These are phyloP conservation scores for Paracoccidioides lutzii DNA, from an alignment of 2,329 filamentous ascomycete species.

Conservation along the genomic window DNA sequence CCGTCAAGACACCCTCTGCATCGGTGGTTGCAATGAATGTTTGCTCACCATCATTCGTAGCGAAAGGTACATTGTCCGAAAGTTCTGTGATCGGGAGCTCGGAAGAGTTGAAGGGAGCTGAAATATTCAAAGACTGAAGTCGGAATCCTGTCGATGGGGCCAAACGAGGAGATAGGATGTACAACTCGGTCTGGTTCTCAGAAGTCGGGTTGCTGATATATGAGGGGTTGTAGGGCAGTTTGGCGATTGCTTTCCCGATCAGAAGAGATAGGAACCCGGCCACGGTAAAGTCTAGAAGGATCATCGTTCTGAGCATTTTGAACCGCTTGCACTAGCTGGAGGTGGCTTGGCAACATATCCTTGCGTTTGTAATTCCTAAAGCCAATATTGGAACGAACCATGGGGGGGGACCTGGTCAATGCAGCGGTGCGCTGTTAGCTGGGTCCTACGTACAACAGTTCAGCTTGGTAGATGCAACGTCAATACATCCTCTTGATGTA, in stretches of 20 bases:
- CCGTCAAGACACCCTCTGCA: conserved; percentile 53
- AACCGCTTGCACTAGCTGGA: neutral
- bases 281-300: neutral
- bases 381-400: neutral
- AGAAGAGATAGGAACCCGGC: neutral
- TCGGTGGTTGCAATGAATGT: conserved; percentile 57
- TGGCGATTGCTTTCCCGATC: neutral
- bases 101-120: conserved; percentile 13
- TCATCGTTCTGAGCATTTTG: conserved; percentile 7
- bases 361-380: neutral
- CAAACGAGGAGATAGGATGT: conserved; percentile 7
- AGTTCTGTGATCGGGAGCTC: conserved; percentile 27
- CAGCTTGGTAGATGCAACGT: neutral
- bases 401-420: neutral
- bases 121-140: conserved; percentile 9
- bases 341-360: neutral
- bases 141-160: conserved; percentile 6
- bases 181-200: conserved; percentile 5
- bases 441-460: neutral
- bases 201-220: conserved; percentile 8
- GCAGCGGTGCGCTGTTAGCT: neutral
- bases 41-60: conserved; percentile 23
- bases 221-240: conserved; percentile 12
- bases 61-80: neutral
- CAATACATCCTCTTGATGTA: neutral